A percentile compares a stretch with the other conserved stretches of the same genome.
Evolutionary conservation across 1,284 basidiomycete species (phyloP).

Genomic region (Cryptococcus floricola): DNA sequence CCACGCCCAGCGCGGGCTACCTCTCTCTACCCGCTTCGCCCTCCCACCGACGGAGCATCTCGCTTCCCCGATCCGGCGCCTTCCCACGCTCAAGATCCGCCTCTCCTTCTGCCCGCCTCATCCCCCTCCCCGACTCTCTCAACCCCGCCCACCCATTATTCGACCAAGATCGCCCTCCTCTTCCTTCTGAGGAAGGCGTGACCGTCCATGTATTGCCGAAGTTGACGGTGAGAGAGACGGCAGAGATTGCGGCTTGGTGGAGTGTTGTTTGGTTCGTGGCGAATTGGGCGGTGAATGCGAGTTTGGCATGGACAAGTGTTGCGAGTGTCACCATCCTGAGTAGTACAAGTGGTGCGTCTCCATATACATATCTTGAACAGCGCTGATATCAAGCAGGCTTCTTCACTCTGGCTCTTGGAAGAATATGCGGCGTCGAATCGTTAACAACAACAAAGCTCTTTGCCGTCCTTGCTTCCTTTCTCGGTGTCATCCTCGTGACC

Average conservation of each 20-base stretch:
- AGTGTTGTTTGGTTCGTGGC: conserved; percentile 85
- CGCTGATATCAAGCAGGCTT: conserved; percentile 61
- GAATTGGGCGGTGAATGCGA: conserved; percentile 81
- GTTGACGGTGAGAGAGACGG: conserved; percentile 68
- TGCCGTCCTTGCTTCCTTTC: conserved; percentile 78
- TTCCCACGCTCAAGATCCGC: conserved; percentile 8
- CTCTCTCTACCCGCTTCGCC: conserved; percentile 1
- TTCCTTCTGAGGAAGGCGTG: not conserved
- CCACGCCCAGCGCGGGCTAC: conserved; percentile 6
- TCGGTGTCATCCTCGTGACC: conserved; percentile 81
- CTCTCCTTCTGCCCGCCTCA: conserved; percentile 4
- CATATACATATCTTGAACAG: not conserved
- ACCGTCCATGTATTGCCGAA: conserved; percentile 14
- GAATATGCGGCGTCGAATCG: conserved; percentile 76
- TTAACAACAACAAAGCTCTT: conserved; percentile 70
- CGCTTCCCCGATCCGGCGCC: conserved; percentile 1
- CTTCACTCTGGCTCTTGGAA: conserved; percentile 84
- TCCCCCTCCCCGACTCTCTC: not conserved
- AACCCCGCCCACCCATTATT: conserved; percentile 2
- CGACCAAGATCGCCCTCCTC: conserved; percentile 2
- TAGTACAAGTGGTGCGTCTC: conserved; percentile 72
- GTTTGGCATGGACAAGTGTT: conserved; percentile 79
- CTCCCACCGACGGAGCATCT: conserved; percentile 2
- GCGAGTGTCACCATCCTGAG: conserved; percentile 85
- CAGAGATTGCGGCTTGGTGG: conserved; percentile 69